These are phyloP conservation scores for Butyriboletus appendiculatus DNA, from an alignment of 1,284 basidiomycete genomes.

Conservation along the genomic window DNA sequence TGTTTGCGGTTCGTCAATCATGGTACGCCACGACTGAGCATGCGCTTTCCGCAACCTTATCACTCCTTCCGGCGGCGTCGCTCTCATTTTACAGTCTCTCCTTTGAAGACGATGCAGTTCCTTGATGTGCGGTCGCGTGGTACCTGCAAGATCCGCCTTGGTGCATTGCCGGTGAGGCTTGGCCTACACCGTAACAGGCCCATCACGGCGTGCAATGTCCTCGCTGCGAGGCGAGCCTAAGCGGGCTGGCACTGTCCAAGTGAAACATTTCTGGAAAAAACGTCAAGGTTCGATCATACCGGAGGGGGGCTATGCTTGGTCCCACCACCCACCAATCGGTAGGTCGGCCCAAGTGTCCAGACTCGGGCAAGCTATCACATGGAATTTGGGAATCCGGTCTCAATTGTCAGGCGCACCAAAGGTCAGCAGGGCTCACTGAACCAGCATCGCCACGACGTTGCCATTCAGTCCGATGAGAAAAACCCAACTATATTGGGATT, in stretches of 20 bases:
- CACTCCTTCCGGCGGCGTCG: slow-evolving; percentile 14
- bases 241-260: slow-evolving; percentile 11
- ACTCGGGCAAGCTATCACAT: slow-evolving; percentile 10
- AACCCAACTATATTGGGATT: slow-evolving; percentile 16
- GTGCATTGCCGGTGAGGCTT: no score
- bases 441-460: slow-evolving; percentile 29
- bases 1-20: no score
- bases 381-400: slow-evolving; percentile 19
- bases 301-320: slow-evolving; percentile 31
- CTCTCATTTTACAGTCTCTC: no score
- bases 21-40: slow-evolving; percentile 19
- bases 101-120: no score
- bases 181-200: no score
- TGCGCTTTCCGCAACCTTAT: slow-evolving; percentile 10
- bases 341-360: slow-evolving; percentile 7
- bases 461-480: slow-evolving; percentile 14
- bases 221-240: slow-evolving; percentile 8
- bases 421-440: slow-evolving; percentile 16
- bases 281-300: slow-evolving; percentile 31
- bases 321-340: slow-evolving; percentile 7
- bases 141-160: slow-evolving; percentile 20
- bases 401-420: slow-evolving; percentile 15
- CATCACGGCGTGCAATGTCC: slow-evolving; percentile 8
- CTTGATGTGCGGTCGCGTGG: neutral
- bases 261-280: slow-evolving; percentile 11